Evolutionary conservation across 345 rosid species (phyloP), one percentile per base, ranked within the genome.

Genomic region (Populus simonii): DNA sequence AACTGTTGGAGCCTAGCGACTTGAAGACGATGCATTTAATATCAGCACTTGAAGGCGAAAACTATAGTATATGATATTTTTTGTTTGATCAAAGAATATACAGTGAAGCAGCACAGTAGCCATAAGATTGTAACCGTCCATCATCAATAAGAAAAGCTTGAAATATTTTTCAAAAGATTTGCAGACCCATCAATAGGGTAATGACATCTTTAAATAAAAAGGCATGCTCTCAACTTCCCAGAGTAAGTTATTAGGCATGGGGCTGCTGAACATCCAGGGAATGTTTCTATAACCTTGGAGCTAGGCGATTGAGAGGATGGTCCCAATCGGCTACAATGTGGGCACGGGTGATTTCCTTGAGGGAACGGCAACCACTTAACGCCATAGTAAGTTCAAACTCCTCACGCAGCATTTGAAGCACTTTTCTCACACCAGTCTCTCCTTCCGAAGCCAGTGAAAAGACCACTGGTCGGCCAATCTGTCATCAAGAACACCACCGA

Each of bases 371-470:
- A 0, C 98, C 97, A 75, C 92, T 88, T 31, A 94, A 79, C 57
- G 98, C 96, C 98, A 94, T 94, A 15, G 98, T 92, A 22, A 94
- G 84, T 84, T 94, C 97, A 20, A 94, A 88, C 80, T 94, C 98
- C 27, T 94, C 92, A 1, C 84, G 88, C 6, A 94, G 89, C 96
- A 94, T 92, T 74, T 89, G 84, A 15, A 94, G 85, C 59, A 86
- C 92, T 81, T 90, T 92, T 80, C 88, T 79, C 35, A 89, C 91
- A 10, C 96, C 94, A 5, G 87, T 89, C 53, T 93, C 94, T 8
- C 98, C 98, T 6, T 89, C 90, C 12, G 90, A 93, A 7, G 98
- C 98, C 81, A 94, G 83, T 25, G 97, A 85, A 90, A 85, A 94
- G 57, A 93, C 79, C 13, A 85, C 93, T 3, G 99, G 97, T 85